Conservation (phyloP, 202 grass and related monocot species). For the Digitaria exilis region DNA sequence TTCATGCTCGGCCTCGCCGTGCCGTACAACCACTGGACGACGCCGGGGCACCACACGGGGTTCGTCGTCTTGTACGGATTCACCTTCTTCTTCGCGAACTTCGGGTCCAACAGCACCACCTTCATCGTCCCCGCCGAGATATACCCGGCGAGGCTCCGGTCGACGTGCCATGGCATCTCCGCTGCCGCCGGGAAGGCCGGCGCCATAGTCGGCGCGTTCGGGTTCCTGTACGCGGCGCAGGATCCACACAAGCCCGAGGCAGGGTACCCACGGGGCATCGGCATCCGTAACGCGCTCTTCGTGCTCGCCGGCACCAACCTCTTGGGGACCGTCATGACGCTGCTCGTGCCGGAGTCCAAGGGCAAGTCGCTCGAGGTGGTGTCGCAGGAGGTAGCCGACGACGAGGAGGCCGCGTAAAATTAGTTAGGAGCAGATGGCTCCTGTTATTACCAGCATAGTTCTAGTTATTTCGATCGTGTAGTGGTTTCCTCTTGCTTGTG, state of each 20-base stretch:
- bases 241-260: conserved; percentile 19
- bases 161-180: conserved; percentile 68
- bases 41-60: conserved; percentile 38
- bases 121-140: conserved; percentile 65
- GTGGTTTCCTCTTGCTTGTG: neutral
- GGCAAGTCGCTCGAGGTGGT: conserved; percentile 63
- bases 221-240: conserved; percentile 61
- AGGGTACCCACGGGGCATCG: conserved; percentile 55
- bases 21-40: conserved; percentile 69
- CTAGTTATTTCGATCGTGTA: neutral
- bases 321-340: conserved; percentile 36
- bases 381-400: conserved; percentile 43
- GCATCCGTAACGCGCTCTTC: conserved; percentile 61
- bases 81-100: conserved; percentile 77
- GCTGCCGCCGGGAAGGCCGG: conserved; percentile 56
- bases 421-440: neutral
- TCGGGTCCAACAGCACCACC: conserved; percentile 59
- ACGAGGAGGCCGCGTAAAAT: conserved; percentile 1
- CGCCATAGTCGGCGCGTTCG: conserved; percentile 57
- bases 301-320: conserved; percentile 54
- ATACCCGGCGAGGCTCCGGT: conserved; percentile 58
- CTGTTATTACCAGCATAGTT: neutral
- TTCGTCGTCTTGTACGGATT: conserved; percentile 54
- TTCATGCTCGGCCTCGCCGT: conserved; percentile 70
- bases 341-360: conserved; percentile 60